Conservation (phyloP, 208 protist species). For the Ichthyophonus hoferi region DNA sequence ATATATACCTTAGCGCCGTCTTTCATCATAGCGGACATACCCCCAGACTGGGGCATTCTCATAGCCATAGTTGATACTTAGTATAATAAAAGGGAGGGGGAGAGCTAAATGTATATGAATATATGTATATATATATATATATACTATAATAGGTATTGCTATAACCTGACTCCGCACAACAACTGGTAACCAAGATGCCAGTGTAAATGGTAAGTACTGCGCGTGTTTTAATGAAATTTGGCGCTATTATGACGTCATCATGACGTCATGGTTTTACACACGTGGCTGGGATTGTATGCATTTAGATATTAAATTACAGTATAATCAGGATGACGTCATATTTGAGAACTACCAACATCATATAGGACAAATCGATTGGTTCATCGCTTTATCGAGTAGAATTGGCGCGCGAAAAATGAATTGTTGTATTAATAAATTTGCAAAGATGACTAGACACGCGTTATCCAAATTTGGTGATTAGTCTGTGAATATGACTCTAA, state of each 20-base stretch:
- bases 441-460: no score
- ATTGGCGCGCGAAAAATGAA: neutral
- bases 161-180: neutral
- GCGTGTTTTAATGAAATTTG: neutral
- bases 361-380: neutral
- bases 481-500: no score
- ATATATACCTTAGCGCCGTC: conserved; percentile 41
- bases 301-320: neutral
- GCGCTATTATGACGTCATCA: neutral
- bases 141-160: neutral
- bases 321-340: neutral
- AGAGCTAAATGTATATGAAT: neutral
- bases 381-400: neutral
- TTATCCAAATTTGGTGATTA: no score
- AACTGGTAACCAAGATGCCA: neutral
- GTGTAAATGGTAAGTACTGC: neutral
- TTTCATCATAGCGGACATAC: conserved; percentile 50
- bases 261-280: neutral
- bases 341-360: neutral
- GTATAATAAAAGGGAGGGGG: neutral
- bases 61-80: conserved; percentile 37
- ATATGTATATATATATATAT: no score
- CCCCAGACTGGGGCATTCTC: conserved; percentile 38
- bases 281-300: neutral
- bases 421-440: neutral